Percentiles rank a stretch among this genome's conserved stretches.
Evolutionary conservation across 805 yeast genomes (phyloP).

Genomic region (Candida parachauliodes): DNA sequence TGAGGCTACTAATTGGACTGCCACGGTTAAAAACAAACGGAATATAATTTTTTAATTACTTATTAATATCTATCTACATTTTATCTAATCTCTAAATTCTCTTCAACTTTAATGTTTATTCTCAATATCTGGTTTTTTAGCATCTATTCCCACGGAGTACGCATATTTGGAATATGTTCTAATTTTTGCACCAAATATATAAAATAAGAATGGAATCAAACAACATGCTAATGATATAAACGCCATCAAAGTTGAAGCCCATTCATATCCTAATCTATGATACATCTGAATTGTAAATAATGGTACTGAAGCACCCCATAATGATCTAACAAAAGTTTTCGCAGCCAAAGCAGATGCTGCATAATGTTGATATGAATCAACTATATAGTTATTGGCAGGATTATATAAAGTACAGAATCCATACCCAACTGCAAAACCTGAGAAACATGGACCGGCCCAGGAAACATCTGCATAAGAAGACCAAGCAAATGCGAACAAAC

Average conservation of each 20-base stretch:
- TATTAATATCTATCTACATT: too few species aligned
- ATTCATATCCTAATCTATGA: slow-evolving; percentile 47
- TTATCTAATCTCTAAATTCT: too few species aligned
- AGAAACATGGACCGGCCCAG: slow-evolving; percentile 39
- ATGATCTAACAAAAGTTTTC: slow-evolving; percentile 34
- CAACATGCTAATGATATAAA: slow-evolving; percentile 52
- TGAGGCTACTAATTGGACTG: too few species aligned
- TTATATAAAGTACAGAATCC: slow-evolving; percentile 35
- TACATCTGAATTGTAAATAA: slow-evolving; percentile 66
- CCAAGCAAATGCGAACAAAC: slow-evolving; percentile 37
- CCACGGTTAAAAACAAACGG: too few species aligned
- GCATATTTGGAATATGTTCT: slow-evolving; percentile 59
- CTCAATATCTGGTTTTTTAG: slow-evolving; percentile 9
- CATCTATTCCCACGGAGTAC: slow-evolving; percentile 41
- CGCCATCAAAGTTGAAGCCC: slow-evolving; percentile 52
- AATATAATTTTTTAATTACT: too few species aligned
- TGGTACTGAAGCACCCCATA: slow-evolving; percentile 52
- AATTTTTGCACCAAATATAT: slow-evolving; percentile 41
- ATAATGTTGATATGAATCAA: slow-evolving; percentile 36
- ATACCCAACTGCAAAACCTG: slow-evolving; percentile 32
- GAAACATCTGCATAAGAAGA: slow-evolving; percentile 29
- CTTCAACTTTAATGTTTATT: slow-evolving; percentile 3
- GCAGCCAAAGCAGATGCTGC: slow-evolving; percentile 39
- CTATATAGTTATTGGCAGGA: slow-evolving; percentile 38
- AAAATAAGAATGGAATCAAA: slow-evolving; percentile 46